These are phyloP conservation scores for Eucalyptus sp. DNA, from an alignment of 345 rosid species.

Conservation along the genomic window DNA sequence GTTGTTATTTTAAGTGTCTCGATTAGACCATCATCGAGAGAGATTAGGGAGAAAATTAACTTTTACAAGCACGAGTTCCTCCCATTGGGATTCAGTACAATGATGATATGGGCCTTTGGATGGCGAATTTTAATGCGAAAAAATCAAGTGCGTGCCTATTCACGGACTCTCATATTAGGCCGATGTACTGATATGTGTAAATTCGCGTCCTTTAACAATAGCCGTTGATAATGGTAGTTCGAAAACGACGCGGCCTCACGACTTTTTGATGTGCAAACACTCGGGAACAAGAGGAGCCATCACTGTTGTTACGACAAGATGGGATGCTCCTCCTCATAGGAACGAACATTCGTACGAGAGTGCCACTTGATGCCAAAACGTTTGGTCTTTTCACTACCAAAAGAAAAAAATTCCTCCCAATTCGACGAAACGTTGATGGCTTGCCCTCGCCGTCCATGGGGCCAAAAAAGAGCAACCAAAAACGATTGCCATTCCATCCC, in stretches of 20 bases:
- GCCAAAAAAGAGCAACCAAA: background rate
- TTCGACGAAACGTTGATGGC: background rate
- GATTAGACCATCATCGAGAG: background rate
- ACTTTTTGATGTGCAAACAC: background rate
- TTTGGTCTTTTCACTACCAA: background rate
- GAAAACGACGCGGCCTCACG: background rate
- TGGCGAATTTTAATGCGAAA: background rate
- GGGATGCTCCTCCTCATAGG: background rate
- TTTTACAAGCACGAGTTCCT: background rate
- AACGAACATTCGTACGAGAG: background rate
- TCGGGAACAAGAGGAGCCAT: background rate
- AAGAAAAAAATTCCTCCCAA: background rate
- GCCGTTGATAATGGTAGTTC: background rate
- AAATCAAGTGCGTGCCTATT: background rate
- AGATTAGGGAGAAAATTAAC: background rate
- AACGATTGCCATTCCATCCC: background rate
- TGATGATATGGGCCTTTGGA: background rate
- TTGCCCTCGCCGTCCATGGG: background rate
- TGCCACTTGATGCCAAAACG: background rate
- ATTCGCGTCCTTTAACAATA: background rate
- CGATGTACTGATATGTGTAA: background rate
- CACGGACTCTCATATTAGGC: background rate
- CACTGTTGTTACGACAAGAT: background rate
- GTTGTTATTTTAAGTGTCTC: background rate
- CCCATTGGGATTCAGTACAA: accelerated